phyloP scores from a whole-genome alignment of 768 basidiomycete species.

The Aureoboletus auriporus region DNA sequence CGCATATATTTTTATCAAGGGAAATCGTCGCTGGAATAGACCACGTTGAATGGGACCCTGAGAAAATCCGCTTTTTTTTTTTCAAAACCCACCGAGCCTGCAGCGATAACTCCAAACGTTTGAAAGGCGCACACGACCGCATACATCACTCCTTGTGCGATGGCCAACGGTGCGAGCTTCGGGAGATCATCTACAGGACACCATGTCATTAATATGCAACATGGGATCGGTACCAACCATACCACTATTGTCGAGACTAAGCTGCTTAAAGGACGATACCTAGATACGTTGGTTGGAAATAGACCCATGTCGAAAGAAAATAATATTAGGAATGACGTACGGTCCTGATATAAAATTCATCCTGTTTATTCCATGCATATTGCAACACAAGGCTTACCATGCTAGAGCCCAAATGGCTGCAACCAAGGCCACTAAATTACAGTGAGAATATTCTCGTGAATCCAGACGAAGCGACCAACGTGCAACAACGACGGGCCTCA shows the following conservation, averaged over 20 bases:
- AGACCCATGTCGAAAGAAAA: no score
- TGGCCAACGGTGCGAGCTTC: slow-evolving; percentile 49
- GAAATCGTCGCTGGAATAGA: slow-evolving; percentile 46
- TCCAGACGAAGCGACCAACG: slow-evolving; percentile 31
- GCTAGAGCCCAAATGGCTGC: slow-evolving; percentile 53
- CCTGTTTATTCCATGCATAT: background rate
- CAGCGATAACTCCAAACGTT: slow-evolving; percentile 51
- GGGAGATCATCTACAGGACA: slow-evolving; percentile 36
- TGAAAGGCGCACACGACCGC: slow-evolving; percentile 48
- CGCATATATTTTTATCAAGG: slow-evolving; percentile 53
- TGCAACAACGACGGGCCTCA: slow-evolving; percentile 57
- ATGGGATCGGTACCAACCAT: slow-evolving; percentile 19
- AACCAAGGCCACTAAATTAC: slow-evolving; percentile 8
- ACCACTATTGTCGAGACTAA: slow-evolving; percentile 46
- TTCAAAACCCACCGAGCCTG: slow-evolving; percentile 40
- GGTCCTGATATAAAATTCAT: slow-evolving; percentile 10
- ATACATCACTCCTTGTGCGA: slow-evolving; percentile 60
- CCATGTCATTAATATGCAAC: background rate
- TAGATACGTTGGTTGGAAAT: slow-evolving; percentile 21
- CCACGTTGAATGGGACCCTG: background rate
- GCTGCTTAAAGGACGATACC: slow-evolving; percentile 62
- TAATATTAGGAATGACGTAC: slow-evolving; percentile 11
- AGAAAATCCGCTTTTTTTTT: background rate
- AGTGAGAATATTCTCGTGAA: slow-evolving; percentile 28
- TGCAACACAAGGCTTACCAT: slow-evolving; percentile 43